Conservation (phyloP, 1,139 yeast species). For the Kodamaea arcana region DNA sequence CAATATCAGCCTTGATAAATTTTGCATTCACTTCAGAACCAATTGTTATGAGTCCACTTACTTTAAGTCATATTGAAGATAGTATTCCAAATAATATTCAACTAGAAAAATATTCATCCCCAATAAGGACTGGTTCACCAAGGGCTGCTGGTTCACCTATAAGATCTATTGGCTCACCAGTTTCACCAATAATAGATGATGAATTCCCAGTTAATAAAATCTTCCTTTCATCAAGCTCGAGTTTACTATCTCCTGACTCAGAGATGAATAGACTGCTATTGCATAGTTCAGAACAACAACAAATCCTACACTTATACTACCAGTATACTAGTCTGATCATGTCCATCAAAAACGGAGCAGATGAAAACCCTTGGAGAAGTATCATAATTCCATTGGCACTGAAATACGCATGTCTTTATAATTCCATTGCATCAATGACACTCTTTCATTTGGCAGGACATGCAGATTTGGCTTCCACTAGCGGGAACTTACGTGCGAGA, state of each 20-base stretch:
- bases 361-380: constrained; percentile 68
- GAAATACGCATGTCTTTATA: constrained; percentile 51
- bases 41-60: constrained; percentile 26
- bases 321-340: constrained; percentile 57
- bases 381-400: constrained; percentile 52
- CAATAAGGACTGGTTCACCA: too few species aligned
- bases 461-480: constrained; percentile 31
- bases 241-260: constrained; percentile 5
- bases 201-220: constrained; percentile 4
- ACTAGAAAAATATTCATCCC: too few species aligned
- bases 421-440: constrained; percentile 64
- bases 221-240: constrained; percentile 1
- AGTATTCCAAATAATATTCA: not conserved
- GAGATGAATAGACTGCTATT: constrained; percentile 13
- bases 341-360: constrained; percentile 60
- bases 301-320: constrained; percentile 31
- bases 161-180: too few species aligned
- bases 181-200: constrained; percentile 1
- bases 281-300: constrained; percentile 31
- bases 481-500: constrained; percentile 38
- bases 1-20: constrained; percentile 41
- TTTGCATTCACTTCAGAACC: constrained; percentile 37
- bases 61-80: constrained; percentile 11
- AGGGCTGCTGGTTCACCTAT: too few species aligned
- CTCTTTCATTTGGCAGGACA: constrained; percentile 56